Evolutionary conservation across 108 stramenopile genomes (phyloP), one percentile per base, ranked within the genome.

Genomic region (Cyclotella kingstonii): DNA sequence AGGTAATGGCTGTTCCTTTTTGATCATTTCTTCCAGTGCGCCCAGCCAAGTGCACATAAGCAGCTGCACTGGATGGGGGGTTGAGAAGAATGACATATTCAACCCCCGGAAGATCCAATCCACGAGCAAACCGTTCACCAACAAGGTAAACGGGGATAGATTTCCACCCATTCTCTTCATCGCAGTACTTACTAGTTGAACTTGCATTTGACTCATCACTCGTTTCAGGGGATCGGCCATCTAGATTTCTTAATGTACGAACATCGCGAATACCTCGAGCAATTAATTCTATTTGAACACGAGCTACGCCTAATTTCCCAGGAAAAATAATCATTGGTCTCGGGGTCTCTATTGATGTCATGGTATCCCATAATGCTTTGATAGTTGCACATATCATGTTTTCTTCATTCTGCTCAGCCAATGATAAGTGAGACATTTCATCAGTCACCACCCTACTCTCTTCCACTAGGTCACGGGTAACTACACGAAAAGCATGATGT

Each of bases 41-140:
- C 22, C 87, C 87, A 1, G 84, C 77, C 72, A 85, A 72, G 57
- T 89, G 87, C 5, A 83, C 60, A 54, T 89, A 89, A 4, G 75
- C 81, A 3, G 84, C 84, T 4, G 83, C 76, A 70, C 81, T 82
- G 0, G 80, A 80, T 33, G 87, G 87, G 12, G 79, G 78, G 0
- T 78, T 62, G 8, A 80, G 51, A 48, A 89, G 54, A 19, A 74
- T 55, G 2, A 89, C 87, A 47, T 82, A 82, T 33, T 66, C 63
- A 12, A 89, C 74, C 51, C 76, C 50, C 11, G 70, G 73, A 5
- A 89, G 58, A 67, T 89, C 87, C 28, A 89, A 42, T 19, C 87
- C 87, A 6, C 87, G 80, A 3, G 81, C 87, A 39, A 89, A 78
- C 26, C 77, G 78, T 71, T 86, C 82, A 18, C 76, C 79, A 35